Conservation (phyloP, 2,329 filamentous ascomycete genomes). For the Verticillium isaacii region DNA sequence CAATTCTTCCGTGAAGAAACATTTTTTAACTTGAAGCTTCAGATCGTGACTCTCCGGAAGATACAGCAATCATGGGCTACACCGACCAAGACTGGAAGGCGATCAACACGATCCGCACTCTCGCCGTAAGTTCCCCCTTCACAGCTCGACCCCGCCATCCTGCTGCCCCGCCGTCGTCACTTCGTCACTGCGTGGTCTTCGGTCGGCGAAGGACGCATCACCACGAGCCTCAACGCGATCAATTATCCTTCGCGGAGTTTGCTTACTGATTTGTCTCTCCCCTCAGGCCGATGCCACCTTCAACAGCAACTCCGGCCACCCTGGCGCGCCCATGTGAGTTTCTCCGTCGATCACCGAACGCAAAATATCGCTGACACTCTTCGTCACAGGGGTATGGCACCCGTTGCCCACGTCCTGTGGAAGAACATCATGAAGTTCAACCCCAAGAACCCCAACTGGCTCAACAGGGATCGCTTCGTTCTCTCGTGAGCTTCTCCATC, state of each 20-base stretch:
- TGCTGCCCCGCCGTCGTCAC: constrained; percentile 11
- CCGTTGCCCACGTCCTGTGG: constrained; percentile 92
- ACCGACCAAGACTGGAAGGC: constrained; percentile 81
- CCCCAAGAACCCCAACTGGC: constrained; percentile 96
- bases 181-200: neutral
- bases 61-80: constrained; percentile 70
- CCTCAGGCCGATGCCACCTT: constrained; percentile 92
- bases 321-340: constrained; percentile 89
- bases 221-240: neutral
- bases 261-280: constrained; percentile 18
- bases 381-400: constrained; percentile 69
- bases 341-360: constrained; percentile 1
- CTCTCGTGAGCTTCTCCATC: constrained; percentile 73
- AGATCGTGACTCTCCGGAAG: constrained; percentile 9
- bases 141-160: constrained; percentile 27
- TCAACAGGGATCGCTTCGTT: constrained; percentile 97
- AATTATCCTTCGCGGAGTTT: neutral
- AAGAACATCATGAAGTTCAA: constrained; percentile 99
- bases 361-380: neutral
- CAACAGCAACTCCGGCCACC: constrained; percentile 95
- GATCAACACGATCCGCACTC: constrained; percentile 96
- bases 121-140: constrained; percentile 69
- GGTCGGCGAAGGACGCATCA: neutral
- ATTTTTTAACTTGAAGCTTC: constrained; percentile 2
- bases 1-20: neutral